Evolutionary conservation across 441 rosid species (phyloP).

Genomic region (Populus hybrid): DNA sequence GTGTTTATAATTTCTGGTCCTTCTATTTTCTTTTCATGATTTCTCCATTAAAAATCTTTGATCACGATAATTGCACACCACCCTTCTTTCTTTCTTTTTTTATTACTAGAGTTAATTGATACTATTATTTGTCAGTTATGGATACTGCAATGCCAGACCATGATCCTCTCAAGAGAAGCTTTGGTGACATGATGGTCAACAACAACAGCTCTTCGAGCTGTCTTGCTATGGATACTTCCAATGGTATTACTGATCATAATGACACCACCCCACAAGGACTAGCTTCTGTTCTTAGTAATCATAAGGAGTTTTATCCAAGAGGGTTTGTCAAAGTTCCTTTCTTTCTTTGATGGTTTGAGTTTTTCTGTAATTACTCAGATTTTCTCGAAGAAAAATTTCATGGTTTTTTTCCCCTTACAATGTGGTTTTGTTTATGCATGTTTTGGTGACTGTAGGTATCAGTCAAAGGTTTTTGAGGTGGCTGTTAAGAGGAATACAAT

Average conservation of each 20-base stretch:
- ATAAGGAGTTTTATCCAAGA: constrained; percentile 37
- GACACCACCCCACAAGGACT: constrained; percentile 1
- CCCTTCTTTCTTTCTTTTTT: no score
- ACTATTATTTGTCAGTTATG: constrained; percentile 9
- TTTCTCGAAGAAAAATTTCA: neutral
- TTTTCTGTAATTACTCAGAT: constrained; percentile 4
- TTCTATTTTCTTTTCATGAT: no score
- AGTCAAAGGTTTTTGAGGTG: constrained; percentile 59
- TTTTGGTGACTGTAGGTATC: constrained; percentile 43
- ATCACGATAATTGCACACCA: no score
- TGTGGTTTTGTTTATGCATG: neutral
- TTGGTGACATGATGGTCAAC: constrained; percentile 24
- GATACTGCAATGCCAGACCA: constrained; percentile 25
- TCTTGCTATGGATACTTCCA: neutral
- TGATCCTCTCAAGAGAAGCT: constrained; percentile 41
- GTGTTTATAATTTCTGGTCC: no score
- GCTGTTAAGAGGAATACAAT: constrained; percentile 67
- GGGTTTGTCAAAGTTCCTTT: constrained; percentile 34
- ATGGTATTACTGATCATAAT: neutral
- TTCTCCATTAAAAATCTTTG: no score
- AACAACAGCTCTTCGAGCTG: constrained; percentile 1
- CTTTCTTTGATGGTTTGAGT: neutral
- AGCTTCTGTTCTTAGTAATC: constrained; percentile 15
- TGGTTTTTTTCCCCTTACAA: neutral
- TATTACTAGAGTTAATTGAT: no score